A percentile compares a stretch with the other conserved stretches of the same genome.
Conservation (phyloP, 2,329 filamentous ascomycete genomes). For the Aureobasidium sp. region DNA sequence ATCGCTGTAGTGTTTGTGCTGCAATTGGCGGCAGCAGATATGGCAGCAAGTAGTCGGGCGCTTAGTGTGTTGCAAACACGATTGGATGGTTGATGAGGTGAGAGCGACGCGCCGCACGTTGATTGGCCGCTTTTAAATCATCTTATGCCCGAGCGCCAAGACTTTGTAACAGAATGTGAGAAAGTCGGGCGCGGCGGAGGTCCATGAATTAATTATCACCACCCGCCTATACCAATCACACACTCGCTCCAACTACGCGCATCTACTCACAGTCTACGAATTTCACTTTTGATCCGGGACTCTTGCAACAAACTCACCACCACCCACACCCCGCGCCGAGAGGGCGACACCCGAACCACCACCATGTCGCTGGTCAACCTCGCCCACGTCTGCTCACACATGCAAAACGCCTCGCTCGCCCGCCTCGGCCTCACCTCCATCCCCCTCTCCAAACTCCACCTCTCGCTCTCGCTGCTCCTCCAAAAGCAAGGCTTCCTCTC, state of each 20-base stretch:
- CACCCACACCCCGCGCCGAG: conserved; percentile 4
- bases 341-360: conserved; percentile 15
- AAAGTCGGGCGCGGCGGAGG: neutral
- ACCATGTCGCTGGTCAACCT: conserved; percentile 68
- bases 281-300: neutral
- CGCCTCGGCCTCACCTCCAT: conserved; percentile 78
- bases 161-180: neutral
- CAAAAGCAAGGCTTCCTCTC: conserved; percentile 78
- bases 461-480: conserved; percentile 65
- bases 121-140: neutral
- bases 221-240: neutral
- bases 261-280: neutral
- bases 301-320: neutral
- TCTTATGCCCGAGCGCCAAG: neutral
- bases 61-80: conserved; percentile 2
- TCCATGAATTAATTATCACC: neutral
- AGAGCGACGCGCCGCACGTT: neutral
- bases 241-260: neutral
- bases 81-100: neutral
- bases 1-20: neutral
- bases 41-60: neutral
- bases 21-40: conserved; percentile 3
- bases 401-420: conserved; percentile 83
- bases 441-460: conserved; percentile 72
- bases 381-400: conserved; percentile 76